Base-by-base conservation (phyloP, 768 basidiomycete species). In the Pisolithus tinctorius region DNA sequence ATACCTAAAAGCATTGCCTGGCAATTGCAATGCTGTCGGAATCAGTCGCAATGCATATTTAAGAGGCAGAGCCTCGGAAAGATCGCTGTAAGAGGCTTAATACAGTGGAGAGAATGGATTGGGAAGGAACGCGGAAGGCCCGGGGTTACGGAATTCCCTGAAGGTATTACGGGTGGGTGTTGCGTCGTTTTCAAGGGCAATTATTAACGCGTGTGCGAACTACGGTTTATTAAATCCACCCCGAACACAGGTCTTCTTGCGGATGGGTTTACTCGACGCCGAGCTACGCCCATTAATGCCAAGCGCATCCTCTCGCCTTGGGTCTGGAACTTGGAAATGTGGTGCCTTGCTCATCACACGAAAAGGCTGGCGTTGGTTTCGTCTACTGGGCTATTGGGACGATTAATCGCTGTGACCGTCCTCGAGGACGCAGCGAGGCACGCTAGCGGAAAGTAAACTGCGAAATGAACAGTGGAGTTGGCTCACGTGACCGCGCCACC, bases 341-440 rank as follows among this genome's bases (percentile, higher is more conserved):
- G 11, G 13, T 34, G 34, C 4, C 11, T 34, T 34, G 30, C 34
- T 34, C 34, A 13, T 1, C 5, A 20, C 20, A 20, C 20, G 20
- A 20, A 20, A 20, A 2, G 20, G 34, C 13, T 14, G 34, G 11
- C 30, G 9, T 10, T 11, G 30, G 11, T 34, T 34, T 13, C 34
- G 11, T 14, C 11, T 34, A 34, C 11, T 13, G 13, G 34, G 34
- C 13, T 13, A 34, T 14, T 4, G 34, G 34, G 13, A 14, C 13
- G 13, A 13, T 13, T 14, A 34, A 13, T 14, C 11, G 34, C 14
- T 4, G 34, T 34, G 34, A 13, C 34, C 23, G 25, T 43, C 60
- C 61, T 58, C 58, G 60, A 63, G 63, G 63, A 34, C 45, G 30
- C 48, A 51, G 59, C 47, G 59, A 63, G 64, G 61, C 17, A 44